Evolutionary conservation across 1,139 yeast species (phyloP), one percentile per base, ranked within the genome.

Genomic region (Candida neerlandica): DNA sequence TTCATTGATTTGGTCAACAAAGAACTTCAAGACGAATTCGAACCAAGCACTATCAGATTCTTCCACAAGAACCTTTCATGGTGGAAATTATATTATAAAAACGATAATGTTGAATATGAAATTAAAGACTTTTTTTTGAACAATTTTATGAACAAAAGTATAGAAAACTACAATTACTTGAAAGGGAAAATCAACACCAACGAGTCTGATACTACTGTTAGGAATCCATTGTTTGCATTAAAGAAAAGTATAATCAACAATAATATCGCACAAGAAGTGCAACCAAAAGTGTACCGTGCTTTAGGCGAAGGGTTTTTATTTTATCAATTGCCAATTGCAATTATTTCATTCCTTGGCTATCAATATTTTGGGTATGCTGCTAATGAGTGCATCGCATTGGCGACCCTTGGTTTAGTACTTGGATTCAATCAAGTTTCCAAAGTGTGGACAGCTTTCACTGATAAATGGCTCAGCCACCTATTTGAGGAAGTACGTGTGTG

Each of bases 51-150:
- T 1, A 55, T 55, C 6, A 55, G 51, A 1, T 73, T 65, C 51
- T 73, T 77, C 62, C 58, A 54, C 9, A 60, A 57, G 26, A 66
- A 62, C 18, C 64, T 77, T 41, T 57, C 60, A 27, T 77, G 81
- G 81, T 76, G 78, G 77, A 74, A 66, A 53, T 61, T 77, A 16
- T 77, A 77, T 56, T 66, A 64, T 51, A 70, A 67, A 45, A 76
- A 76, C 52, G 81, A 77, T 51, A 75, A 76, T 52, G 75, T 77
- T 14, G 80, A 75, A 58, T 76, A 76, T 51, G 74, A 70, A 46
- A 59, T 76, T 42, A 75, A 74, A 50, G 80, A 76, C 50, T 75
- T 56, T 52, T 70, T 76, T 49, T 63, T 55, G 44, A 46, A 54
- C 6, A 59, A 67, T 32, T 76, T 75, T 55, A 73, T 77, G 79